Evolutionary conservation across 2,329 filamentous ascomycete species (phyloP), one percentile per base, ranked within the genome.

Genomic region (Cercospora beticola): DNA sequence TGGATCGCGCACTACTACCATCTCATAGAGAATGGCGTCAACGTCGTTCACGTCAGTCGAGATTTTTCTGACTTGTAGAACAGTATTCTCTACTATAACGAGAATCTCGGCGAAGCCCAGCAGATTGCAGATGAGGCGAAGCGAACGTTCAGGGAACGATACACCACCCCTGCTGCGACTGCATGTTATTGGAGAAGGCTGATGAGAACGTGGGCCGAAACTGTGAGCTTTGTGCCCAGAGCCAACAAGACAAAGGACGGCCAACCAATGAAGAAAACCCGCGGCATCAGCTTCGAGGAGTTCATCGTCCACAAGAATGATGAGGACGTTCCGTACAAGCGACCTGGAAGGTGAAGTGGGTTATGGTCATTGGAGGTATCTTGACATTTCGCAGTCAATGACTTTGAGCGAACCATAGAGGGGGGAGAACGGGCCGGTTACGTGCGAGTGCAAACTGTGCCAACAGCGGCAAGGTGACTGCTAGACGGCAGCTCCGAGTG

Each of bases 131-230:
- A 72, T 10, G 69, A 69, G 12, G 68, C 69, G 6, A 68, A 57
- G 21, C 43, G 54, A 5, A 70, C 62, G 6, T 74, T 75, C 62
- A 61, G 74, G 4, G 71, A 75, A 60, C 70, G 74, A 59, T 74
- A 74, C 36, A 72, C 72, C 3, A 72, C 72, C 16, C 72, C 73
- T n/a, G 73, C 73, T 26, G 76, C 76, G 0, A 74, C 74, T 23
- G 71, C 75, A 40, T 78, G 76, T 62, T 78, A 78, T 59, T 78
- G 76, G 74, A 68, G 65, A 28, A 57, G 23, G 30, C 49, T 64
- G n/a, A 57, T 64, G 62, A 28, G 49, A 4, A 64, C 62, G 12
- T 64, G 62, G 62, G 49, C 62, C 21, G 33, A 52, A 18, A 57
- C 49, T 40, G 64, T 65, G 36, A 58, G 14, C 7, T 66, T 61